Evolutionary conservation across 2,329 filamentous ascomycete species (phyloP).

Genomic region (Colletotrichum plurivorum): DNA sequence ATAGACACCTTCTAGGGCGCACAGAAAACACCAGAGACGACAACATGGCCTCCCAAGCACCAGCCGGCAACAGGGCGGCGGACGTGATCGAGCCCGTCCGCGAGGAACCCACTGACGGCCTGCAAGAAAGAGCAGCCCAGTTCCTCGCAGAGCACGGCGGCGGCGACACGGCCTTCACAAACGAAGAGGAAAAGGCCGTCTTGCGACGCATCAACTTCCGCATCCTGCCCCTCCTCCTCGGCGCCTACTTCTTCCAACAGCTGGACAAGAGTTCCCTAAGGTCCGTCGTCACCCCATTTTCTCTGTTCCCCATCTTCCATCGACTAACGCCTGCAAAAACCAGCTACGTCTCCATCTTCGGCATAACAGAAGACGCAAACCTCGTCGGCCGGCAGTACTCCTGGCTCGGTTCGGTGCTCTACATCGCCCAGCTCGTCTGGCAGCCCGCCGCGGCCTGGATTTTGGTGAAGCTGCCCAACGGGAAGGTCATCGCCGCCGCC

Average conservation of each 20-base stretch:
- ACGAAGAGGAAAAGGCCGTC: conserved; percentile 63
- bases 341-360: conserved; percentile 74
- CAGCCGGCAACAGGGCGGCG: background rate
- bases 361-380: conserved; percentile 66
- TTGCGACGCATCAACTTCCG: conserved; percentile 63
- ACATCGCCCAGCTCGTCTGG: conserved; percentile 50
- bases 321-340: background rate
- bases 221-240: conserved; percentile 65
- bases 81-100: conserved; percentile 22
- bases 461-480: conserved; percentile 45
- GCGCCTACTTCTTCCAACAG: conserved; percentile 72
- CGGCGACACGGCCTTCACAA: conserved; percentile 56
- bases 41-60: conserved; percentile 5
- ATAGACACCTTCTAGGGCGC: background rate
- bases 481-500: conserved; percentile 44
- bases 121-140: conserved; percentile 59
- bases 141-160: conserved; percentile 59
- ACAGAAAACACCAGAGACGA: background rate
- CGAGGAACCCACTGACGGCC: background rate
- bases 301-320: too few relatives aligned
- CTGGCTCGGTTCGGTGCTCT: conserved; percentile 69
- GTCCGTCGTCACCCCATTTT: too few relatives aligned
- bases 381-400: conserved; percentile 69
- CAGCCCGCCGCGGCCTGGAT: conserved; percentile 44
- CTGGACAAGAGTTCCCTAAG: conserved; percentile 63